Evolutionary conservation across 208 protist species (phyloP).

Genomic region (Blechomonas ayalai): DNA sequence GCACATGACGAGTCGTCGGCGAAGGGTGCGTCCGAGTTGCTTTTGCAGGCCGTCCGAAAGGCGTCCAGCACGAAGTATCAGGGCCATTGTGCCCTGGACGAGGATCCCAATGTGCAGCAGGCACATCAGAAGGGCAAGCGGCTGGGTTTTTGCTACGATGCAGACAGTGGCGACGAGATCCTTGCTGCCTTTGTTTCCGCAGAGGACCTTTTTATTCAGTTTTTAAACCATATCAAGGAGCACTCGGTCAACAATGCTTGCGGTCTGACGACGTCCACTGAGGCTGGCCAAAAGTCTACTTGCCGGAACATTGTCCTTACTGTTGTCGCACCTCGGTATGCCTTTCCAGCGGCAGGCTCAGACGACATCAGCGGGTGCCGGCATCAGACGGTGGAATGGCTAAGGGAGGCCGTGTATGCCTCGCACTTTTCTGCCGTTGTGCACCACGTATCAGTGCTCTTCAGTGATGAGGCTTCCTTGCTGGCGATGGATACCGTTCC

Average conservation of each 20-base stretch:
- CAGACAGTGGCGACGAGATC: constrained; percentile 15
- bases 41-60: constrained; percentile 28
- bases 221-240: constrained; percentile 81
- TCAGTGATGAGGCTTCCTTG: constrained; percentile 69
- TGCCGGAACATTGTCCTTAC: constrained; percentile 47
- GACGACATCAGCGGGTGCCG: constrained; percentile 1
- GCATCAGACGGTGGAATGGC: constrained; percentile 34
- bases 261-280: constrained; percentile 20
- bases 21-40: constrained; percentile 2
- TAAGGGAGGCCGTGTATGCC: constrained; percentile 49
- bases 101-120: constrained; percentile 8
- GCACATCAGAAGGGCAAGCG: constrained; percentile 1
- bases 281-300: constrained; percentile 8
- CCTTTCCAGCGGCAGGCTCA: constrained; percentile 31
- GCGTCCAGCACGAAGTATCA: constrained; percentile 38
- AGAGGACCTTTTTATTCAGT: constrained; percentile 67
- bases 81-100: constrained; percentile 36
- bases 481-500: constrained; percentile 40
- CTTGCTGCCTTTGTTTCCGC: constrained; percentile 42
- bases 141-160: constrained; percentile 44
- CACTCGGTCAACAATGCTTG: constrained; percentile 72
- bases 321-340: constrained; percentile 67
- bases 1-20: constrained; percentile 3
- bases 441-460: constrained; percentile 36
- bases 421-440: constrained; percentile 56